Base-by-base conservation (phyloP, 225 moss, liverwort and hornwort genomes). In the Sphagnum contortum region DNA sequence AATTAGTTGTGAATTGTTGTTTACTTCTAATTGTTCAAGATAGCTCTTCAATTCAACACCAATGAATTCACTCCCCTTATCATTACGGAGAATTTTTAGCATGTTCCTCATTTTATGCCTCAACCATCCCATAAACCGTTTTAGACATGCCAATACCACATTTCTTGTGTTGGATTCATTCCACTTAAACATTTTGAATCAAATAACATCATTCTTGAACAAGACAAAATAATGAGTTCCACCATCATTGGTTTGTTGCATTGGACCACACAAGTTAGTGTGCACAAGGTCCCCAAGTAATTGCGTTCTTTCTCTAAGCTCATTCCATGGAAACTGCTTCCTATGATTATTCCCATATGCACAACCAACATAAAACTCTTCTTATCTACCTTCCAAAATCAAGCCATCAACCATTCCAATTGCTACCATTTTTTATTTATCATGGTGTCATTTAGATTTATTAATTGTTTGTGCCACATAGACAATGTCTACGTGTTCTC, bases 101-200 rank as follows among this genome's bases (percentile, higher is more conserved):
- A 9, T 46, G 47, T 54, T 14, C 5, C 2, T 54, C 5, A 54
- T 66, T n/a, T 66, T 44, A 14, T 54, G 53, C 9, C 55, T 29
- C 3, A 66, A 44, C 1, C n/a, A 53, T 12, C 5, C 66, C 4
- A 14, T 5, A 47, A 54, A 66, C 6, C 7, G 1, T 9, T 56
- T 66, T 4, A 66, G 52, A 8, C 45, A 44, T 55, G 44, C 54
- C 6, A 66, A 47, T 9, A 11, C 11, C 9, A 53, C 64, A 9
- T 9, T 1, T 5, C 12, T 45, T 13, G 54, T 54, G 1, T 66
- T 66, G n/a, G 64, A 12, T 14, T 64, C 50, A 45, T 55, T 44
- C 8, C 66, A 66, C 29, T 66, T 7, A 4, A 66, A 55, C 4
- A 55, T 45, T 66, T 51, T 66, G 53, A 29, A 66, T 14, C 66